A percentile compares a stretch with the other conserved stretches of the same genome.
Evolutionary conservation across 2,329 filamentous ascomycete species (phyloP).

Genomic region (Aspergillus pseudoterreus): DNA sequence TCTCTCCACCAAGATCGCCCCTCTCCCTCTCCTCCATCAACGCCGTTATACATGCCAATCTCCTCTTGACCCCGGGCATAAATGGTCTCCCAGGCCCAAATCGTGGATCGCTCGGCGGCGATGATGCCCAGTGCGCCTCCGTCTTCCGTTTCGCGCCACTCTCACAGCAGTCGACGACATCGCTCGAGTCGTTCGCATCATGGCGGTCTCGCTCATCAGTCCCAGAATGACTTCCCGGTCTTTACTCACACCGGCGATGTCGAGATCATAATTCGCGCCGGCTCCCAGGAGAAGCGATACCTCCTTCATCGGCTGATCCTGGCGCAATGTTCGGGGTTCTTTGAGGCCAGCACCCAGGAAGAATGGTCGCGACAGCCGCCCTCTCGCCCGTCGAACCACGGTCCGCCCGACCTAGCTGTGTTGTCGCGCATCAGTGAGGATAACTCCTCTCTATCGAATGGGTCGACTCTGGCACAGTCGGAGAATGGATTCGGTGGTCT

Average conservation of each 20-base stretch:
- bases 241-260: conserved; percentile 90
- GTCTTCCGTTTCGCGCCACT: conserved; percentile 62
- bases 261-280: conserved; percentile 73
- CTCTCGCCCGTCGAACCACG: conserved; percentile 43
- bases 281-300: conserved; percentile 73
- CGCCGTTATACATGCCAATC: conserved; percentile 17
- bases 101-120: conserved; percentile 52
- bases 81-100: conserved; percentile 43
- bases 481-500: conserved; percentile 34
- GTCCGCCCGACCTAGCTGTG: conserved; percentile 25
- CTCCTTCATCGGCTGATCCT: conserved; percentile 83
- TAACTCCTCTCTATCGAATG: conserved; percentile 31
- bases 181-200: conserved; percentile 79
- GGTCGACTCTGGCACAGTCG: conserved; percentile 36
- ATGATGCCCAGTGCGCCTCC: conserved; percentile 52
- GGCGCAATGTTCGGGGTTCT: conserved; percentile 88
- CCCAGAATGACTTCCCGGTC: conserved; percentile 88
- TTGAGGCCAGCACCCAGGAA: conserved; percentile 72
- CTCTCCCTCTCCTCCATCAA: background rate
- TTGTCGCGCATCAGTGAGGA: conserved; percentile 35
- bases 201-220: conserved; percentile 64
- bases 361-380: conserved; percentile 61
- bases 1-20: background rate
- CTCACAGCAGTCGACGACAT: conserved; percentile 59
- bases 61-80: conserved; percentile 6